Base-by-base conservation (phyloP, 2,329 filamentous ascomycete species). In the Scedosporium dehoogii region DNA sequence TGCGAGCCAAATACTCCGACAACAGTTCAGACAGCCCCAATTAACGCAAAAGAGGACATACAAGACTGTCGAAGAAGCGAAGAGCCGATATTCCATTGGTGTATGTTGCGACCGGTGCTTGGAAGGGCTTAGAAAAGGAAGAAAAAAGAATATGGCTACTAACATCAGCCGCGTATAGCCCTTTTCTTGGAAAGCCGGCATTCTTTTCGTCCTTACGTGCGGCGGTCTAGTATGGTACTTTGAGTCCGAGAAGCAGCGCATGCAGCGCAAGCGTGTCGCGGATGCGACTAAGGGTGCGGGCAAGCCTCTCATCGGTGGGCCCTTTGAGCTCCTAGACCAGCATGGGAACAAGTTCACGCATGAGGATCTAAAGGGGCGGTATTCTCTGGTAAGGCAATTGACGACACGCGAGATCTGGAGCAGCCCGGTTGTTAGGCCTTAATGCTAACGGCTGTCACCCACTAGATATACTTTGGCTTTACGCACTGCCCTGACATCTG, bases 401-500 rank as follows among this genome's bases (percentile, higher is more conserved):
- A 38, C 4, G 33, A 38, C 14, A 12, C 33, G 33, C 33, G 33
- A 38, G 10, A 38, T 38, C 33, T 10, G 6, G 10, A 38, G 33
- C 33, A 38, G 10, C 33, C 33, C 6, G 10, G 33, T 4, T 38
- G 33, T 38, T 12, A 38, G 10, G 33, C 3, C 10, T 38, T 38
- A 4, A 6, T 58, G 14, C 14, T 64, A 7, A 51, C 16, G n/a
- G n/a, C 27, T 29, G 27, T 29, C 27, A 3, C 27, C 27, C 6
- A 3, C 1, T 67, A 94, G 91, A 86, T 97, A 44, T 99, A 99
- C 78, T 99, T 99, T 73, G 94, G 94, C 70, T 99, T 99, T 82
- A 93, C 91, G 7, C 92, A 97, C 75, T 99, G 94, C 74, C 94
- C 94, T 25, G 94, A 99, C 73, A 99, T 99, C 73, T 99, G 94